Percentiles rank a stretch among this genome's conserved stretches.
Evolutionary conservation across 2,329 filamentous ascomycete genomes (phyloP).

Genomic region (Fusarium sp.): DNA sequence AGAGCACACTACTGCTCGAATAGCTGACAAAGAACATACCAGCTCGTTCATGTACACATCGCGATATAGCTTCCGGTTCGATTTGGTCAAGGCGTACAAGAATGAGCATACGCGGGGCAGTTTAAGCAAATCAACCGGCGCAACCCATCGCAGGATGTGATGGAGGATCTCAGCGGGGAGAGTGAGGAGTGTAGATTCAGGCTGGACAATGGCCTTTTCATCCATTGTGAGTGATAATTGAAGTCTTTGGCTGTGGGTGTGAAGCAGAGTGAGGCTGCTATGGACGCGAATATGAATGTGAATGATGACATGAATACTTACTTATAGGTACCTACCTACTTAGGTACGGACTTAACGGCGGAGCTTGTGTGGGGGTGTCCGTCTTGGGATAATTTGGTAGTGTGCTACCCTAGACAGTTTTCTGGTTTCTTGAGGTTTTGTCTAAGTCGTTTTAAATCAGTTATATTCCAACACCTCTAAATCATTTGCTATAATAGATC

Average conservation of each 20-base stretch:
- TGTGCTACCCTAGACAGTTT: slow-evolving; percentile 12
- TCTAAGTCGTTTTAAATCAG: no score
- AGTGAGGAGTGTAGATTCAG: slow-evolving; percentile 36
- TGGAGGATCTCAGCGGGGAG: slow-evolving; percentile 73
- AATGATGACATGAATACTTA: slow-evolving; percentile 33
- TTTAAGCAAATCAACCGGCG: slow-evolving; percentile 65
- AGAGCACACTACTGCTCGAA: not conserved
- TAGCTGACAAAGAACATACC: slow-evolving; percentile 53
- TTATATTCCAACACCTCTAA: no score
- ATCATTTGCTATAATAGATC: no score
- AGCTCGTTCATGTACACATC: slow-evolving; percentile 68
- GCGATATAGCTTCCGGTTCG: slow-evolving; percentile 69
- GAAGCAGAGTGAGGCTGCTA: slow-evolving; percentile 6
- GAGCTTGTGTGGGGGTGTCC: slow-evolving; percentile 19
- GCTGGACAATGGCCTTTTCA: not conserved
- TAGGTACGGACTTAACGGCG: slow-evolving; percentile 31
- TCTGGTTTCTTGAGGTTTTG: not conserved
- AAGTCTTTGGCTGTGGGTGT: not conserved
- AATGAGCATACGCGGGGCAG: slow-evolving; percentile 63
- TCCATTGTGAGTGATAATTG: slow-evolving; percentile 18
- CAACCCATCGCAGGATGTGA: slow-evolving; percentile 66
- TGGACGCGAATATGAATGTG: not conserved
- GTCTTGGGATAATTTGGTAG: not conserved
- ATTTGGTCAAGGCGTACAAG: slow-evolving; percentile 65
- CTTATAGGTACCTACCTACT: not conserved